These are phyloP conservation scores for Wickerhamomyces subpelliculosus DNA, from an alignment of 805 yeast genomes.

Conservation along the genomic window DNA sequence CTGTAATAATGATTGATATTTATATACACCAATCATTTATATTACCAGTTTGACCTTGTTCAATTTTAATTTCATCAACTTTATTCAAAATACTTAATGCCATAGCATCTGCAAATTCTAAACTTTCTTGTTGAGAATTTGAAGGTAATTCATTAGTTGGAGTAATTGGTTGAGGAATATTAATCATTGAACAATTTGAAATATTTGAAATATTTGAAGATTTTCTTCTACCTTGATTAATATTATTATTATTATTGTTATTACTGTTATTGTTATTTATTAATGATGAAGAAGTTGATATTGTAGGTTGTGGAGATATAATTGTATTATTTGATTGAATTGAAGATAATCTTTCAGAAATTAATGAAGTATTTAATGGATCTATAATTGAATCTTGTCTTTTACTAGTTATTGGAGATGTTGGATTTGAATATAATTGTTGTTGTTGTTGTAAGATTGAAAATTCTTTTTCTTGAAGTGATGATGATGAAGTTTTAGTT, in stretches of 20 bases:
- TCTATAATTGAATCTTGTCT: constrained; percentile 7
- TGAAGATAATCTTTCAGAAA: neutral
- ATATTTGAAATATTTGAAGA: neutral
- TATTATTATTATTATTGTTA: neutral
- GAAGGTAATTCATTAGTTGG: neutral
- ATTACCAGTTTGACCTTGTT: neutral
- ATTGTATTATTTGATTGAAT: neutral
- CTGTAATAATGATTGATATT: neutral
- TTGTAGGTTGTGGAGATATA: neutral
- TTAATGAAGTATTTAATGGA: constrained; percentile 6
- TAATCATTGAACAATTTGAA: neutral
- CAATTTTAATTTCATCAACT: constrained; percentile 12
- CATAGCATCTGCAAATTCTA: constrained; percentile 22
- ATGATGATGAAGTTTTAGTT: neutral
- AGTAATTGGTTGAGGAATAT: neutral
- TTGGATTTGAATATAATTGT: constrained; percentile 5
- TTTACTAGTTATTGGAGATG: constrained; percentile 9
- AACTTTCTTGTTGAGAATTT: neutral
- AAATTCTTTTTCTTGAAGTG: neutral
- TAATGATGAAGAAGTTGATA: neutral
- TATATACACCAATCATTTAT: constrained; percentile 19
- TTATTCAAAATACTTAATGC: constrained; percentile 21
- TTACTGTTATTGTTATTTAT: too few relatives aligned
- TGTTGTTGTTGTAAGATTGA: neutral
- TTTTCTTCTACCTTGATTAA: neutral